These are phyloP conservation scores for Mycena vitilis DNA, from an alignment of 768 basidiomycete species.

Conservation along the genomic window DNA sequence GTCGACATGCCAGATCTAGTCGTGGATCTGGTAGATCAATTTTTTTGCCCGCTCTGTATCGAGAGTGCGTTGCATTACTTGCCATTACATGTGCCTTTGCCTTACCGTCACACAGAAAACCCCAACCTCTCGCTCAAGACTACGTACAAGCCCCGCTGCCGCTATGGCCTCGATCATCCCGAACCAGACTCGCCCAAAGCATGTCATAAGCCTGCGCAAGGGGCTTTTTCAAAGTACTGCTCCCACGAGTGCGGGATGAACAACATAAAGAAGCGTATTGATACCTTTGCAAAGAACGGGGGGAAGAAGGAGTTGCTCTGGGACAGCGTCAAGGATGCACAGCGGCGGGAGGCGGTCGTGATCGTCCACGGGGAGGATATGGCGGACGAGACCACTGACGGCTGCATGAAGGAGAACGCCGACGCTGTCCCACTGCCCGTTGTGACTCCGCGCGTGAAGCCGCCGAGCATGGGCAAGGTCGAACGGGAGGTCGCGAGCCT, in stretches of 20 bases:
- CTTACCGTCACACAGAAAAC: conserved; percentile 56
- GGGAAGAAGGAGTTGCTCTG: conserved; percentile 75
- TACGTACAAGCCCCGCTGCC: conserved; percentile 84
- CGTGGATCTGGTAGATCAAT: conserved; percentile 91
- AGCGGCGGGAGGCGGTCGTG: conserved; percentile 79
- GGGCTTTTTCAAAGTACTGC: conserved; percentile 91
- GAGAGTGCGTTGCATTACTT: conserved; percentile 63
- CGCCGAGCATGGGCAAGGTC: conserved; percentile 57
- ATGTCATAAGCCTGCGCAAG: conserved; percentile 85
- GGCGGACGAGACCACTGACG: conserved; percentile 40
- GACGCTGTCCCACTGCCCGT: conserved; percentile 12
- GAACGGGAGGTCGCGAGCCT: conserved; percentile 70
- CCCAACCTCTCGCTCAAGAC: conserved; percentile 71
- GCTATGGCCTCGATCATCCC: conserved; percentile 73
- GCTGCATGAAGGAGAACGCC: conserved; percentile 40
- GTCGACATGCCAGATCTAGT: conserved; percentile 84
- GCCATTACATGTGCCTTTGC: background rate
- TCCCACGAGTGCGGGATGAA: conserved; percentile 88
- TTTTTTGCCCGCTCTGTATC: conserved; percentile 87
- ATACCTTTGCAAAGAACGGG: conserved; percentile 70
- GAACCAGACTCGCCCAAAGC: conserved; percentile 71
- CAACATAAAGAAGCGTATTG: conserved; percentile 74
- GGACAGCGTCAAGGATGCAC: conserved; percentile 78
- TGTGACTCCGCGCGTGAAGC: conserved; percentile 39
- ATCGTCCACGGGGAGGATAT: conserved; percentile 51